Base-by-base conservation (phyloP, 2,329 filamentous ascomycete species). In the Cryphonectria nitschkei region DNA sequence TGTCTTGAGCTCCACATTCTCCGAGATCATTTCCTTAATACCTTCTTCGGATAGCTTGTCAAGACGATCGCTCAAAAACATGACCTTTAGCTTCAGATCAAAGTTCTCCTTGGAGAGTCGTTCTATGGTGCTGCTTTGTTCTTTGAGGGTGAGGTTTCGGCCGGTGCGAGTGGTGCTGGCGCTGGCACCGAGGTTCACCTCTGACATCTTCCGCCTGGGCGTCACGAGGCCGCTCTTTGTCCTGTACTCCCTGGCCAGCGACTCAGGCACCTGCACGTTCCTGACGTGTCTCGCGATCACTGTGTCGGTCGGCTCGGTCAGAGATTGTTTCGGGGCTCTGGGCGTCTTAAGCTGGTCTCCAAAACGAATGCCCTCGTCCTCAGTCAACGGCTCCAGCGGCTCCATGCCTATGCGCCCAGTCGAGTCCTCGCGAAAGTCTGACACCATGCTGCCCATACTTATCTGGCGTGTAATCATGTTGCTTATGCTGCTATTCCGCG, bases 21-120 rank as follows among this genome's bases (percentile, higher is more conserved):
- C 95, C 61, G 94, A 94, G 76, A 98, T 97, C 91, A 98, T 97
- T 79, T 98, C 95, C 82, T 97, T 97, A 79, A 99, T 92, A 74
- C 95, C 94, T 82, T 98, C 95, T 79, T 98, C 95, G 1, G 95
- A 98, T 58, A 97, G 88, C 78, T 95, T 96, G 80, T 97, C 94
- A 29, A 99, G 84, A 1, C 95, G 92, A 80, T 98, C 93, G 77
- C 95, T 97, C 65, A 99, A 87, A 78, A 98, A 99, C 86, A 98
- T 97, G 74, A 98, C 96, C 79, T 97, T 97, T 81, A 98, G 90
- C 81, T 98, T 98, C 69, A 98, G 84, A 79, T 98, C 95, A 79
- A 98, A 99, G 75, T 99, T 99, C 80, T 99, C 96, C 82, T 99
- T 99, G 72, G 94, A 97, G 2, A 98, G 86, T 71, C 95, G 90